Evolutionary conservation across 768 basidiomycete species (phyloP).

Genomic region (Amanita thiersii): DNA sequence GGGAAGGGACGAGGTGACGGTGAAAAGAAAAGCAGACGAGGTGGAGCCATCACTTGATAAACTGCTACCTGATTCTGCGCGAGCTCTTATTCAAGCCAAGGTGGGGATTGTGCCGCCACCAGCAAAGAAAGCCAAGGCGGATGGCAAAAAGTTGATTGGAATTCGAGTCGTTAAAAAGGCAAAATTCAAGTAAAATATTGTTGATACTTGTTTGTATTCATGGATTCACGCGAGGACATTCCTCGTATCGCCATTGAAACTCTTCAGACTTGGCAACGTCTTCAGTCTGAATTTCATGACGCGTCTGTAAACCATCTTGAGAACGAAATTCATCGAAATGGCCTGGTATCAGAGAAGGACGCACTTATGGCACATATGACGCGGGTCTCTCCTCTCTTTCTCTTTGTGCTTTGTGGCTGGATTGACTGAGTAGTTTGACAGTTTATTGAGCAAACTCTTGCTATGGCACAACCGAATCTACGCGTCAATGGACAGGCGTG

Average conservation of each 20-base stretch:
- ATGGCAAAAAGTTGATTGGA: slow-evolving; percentile 56
- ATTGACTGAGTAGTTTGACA: slow-evolving; percentile 17
- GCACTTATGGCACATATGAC: slow-evolving; percentile 40
- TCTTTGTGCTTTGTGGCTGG: background rate
- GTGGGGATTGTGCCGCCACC: slow-evolving; percentile 25
- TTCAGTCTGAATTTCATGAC: slow-evolving; percentile 44
- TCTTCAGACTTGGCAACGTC: slow-evolving; percentile 56
- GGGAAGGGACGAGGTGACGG: slow-evolving; percentile 40
- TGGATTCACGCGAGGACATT: slow-evolving; percentile 34
- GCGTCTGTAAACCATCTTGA: slow-evolving; percentile 40
- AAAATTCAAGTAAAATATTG: slow-evolving; percentile 22
- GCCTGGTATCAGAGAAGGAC: slow-evolving; percentile 34
- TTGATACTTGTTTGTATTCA: slow-evolving; percentile 9
- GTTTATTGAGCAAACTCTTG: slow-evolving; percentile 59
- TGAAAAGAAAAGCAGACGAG: slow-evolving; percentile 84
- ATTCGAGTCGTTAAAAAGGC: slow-evolving; percentile 60
- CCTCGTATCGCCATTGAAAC: slow-evolving; percentile 56
- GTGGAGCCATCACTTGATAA: slow-evolving; percentile 64
- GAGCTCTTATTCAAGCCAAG: slow-evolving; percentile 49
- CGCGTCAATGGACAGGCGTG: slow-evolving; percentile 75
- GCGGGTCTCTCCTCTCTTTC: slow-evolving; percentile 27
- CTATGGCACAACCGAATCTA: slow-evolving; percentile 60
- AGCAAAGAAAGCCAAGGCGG: slow-evolving; percentile 56
- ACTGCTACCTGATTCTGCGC: slow-evolving; percentile 58
- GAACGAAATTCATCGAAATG: slow-evolving; percentile 31